Evolutionary conservation across 495 filamentous ascomycete genomes (phyloP), one percentile per base, ranked within the genome.

Genomic region (Neurospora sp.): DNA sequence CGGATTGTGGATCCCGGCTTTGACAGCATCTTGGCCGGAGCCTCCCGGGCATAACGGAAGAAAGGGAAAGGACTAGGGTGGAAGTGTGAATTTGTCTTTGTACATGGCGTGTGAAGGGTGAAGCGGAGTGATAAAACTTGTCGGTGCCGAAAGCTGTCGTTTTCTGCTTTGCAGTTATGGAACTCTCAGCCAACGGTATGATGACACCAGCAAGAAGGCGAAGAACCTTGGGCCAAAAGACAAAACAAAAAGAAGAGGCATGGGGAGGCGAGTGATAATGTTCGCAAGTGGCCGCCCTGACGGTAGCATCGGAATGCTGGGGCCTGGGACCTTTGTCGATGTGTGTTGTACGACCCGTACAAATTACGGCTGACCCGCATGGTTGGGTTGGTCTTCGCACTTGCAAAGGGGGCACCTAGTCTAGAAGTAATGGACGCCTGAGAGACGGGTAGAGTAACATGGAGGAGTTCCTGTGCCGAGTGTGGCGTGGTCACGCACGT

Each of bases 1-100:
- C 83, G 82, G 72, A 86, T 86, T 75, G 77, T 84, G 75, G 82
- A 79, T 70, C 77, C 77, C 41, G 83, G 78, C 78, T 81, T 79
- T 68, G 83, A 81, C 74, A 82, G 77, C 83, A 86, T 85, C 72
- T 39, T 82, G 76, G 73, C 72, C 69, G 69, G 27, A 70, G 16
- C 65, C 16, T 39, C 41, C 44, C 53, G 68, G 22, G 71, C 45
- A 69, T 68, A 42, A 18, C 20, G 39, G 68, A 20, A 71, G 27
- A 69, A 71, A 71, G 22, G 14, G 39, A 47, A 41, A 68, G 61
- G 42, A 39, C 22, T 65, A 38, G 68, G 42, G 42, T 69, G 45
- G 71, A 47, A 69, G 69, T 72, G 71, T 4, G 40, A 70, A 38
- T 69, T 18, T 68, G 44, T 72, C 16, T 71, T 74, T 70, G 75